Conservation (phyloP, 2,329 filamentous ascomycete species). For the Aspergillus sojae region DNA sequence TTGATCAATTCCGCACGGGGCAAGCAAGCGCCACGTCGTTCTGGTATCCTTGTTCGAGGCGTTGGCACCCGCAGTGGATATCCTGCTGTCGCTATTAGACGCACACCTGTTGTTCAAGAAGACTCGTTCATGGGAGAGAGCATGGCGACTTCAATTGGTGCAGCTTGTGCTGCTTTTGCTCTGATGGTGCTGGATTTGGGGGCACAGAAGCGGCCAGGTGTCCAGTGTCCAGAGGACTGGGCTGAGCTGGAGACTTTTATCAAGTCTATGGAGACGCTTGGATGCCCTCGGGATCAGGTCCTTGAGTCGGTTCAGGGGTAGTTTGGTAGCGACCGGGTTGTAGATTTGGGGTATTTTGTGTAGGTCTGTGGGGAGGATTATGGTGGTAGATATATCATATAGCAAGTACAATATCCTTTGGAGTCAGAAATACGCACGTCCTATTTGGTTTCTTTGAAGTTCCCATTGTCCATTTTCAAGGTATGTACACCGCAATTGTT, state of each 20-base stretch:
- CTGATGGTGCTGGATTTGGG: constrained; percentile 16
- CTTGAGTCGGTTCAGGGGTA: not conserved
- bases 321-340: too few species aligned
- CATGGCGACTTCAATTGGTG: constrained; percentile 17
- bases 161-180: constrained; percentile 17
- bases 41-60: not conserved
- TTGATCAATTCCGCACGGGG: not conserved
- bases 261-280: not conserved
- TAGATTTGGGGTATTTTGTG: too few species aligned
- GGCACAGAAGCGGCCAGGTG: constrained; percentile 8
- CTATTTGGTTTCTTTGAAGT: too few species aligned
- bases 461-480: too few species aligned
- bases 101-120: not conserved
- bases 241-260: constrained; percentile 12
- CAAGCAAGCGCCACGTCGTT: not conserved
- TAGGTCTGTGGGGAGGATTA: too few species aligned
- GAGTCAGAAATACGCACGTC: too few species aligned
- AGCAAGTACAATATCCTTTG: too few species aligned
- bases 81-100: not conserved
- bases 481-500: too few species aligned
- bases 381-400: too few species aligned
- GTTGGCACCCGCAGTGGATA: not conserved
- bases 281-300: not conserved
- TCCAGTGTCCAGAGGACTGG: constrained; percentile 21
- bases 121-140: constrained; percentile 1